These are phyloP conservation scores for Leucosporidium yakuticum DNA, from an alignment of 768 basidiomycete species.

Conservation along the genomic window DNA sequence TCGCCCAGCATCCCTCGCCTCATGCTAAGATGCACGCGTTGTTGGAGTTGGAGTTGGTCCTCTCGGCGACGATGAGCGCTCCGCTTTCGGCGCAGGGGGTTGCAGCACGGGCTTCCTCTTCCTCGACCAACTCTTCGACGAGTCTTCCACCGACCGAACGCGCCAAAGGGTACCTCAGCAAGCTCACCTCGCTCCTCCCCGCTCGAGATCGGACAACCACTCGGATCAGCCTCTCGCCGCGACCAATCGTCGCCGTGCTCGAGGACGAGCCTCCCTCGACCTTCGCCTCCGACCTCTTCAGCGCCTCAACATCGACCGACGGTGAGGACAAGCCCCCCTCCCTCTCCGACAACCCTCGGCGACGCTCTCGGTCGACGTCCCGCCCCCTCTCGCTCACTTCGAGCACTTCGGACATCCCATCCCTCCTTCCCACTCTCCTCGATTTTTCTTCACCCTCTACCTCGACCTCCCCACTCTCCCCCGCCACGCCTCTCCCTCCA, in stretches of 20 bases:
- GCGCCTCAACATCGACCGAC: too few relatives aligned
- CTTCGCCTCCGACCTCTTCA: neutral
- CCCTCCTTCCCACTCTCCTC: neutral
- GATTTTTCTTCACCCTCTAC: neutral
- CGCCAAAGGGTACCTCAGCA: neutral
- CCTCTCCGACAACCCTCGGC: too few relatives aligned
- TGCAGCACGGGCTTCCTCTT: neutral
- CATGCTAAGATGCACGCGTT: conserved; percentile 3
- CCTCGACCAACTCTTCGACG: neutral
- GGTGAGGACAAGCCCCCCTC: too few relatives aligned
- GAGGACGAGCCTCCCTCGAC: neutral
- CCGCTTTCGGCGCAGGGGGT: neutral
- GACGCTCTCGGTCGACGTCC: too few relatives aligned
- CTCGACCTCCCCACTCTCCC: neutral
- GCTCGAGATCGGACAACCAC: neutral
- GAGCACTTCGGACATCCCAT: neutral
- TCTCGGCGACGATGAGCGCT: neutral
- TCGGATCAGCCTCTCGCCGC: conserved; percentile 1
- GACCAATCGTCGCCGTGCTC: neutral
- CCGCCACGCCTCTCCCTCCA: neutral
- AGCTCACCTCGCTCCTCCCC: neutral
- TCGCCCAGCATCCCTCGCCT: neutral
- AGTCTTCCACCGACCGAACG: neutral
- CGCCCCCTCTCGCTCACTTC: neutral
- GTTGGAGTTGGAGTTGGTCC: conserved; percentile 2